Evolutionary conservation across 495 filamentous ascomycete species (phyloP).

Genomic region (Terfezia claveryi): DNA sequence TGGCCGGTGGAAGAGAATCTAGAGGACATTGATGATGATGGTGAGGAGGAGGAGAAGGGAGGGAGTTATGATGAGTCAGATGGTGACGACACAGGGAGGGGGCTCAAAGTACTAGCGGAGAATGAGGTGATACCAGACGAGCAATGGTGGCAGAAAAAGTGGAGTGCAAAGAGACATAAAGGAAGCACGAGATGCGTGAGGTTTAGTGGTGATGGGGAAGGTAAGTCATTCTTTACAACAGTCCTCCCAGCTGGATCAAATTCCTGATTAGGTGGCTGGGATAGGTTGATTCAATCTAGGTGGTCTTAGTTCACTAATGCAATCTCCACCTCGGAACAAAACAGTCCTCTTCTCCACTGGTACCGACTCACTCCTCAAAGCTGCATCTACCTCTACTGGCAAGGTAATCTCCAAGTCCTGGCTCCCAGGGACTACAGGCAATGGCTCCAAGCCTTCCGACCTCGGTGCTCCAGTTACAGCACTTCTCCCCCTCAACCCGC

Average conservation of each 20-base stretch:
- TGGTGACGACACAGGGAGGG: too few species aligned
- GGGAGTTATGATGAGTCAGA: too few species aligned
- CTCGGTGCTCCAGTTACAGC: background rate
- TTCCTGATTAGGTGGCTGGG: too few species aligned
- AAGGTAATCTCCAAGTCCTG: slow-evolving; percentile 53
- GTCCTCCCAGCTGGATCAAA: too few species aligned
- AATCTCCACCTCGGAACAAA: background rate
- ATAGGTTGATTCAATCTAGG: too few species aligned
- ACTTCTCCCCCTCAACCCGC: slow-evolving; percentile 30
- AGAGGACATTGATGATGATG: slow-evolving; percentile 25
- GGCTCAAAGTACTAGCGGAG: too few species aligned
- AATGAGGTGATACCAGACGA: too few species aligned
- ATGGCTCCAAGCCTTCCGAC: slow-evolving; percentile 23
- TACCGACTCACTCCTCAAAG: slow-evolving; percentile 75
- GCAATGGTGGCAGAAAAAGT: slow-evolving; percentile 18
- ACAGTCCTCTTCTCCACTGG: slow-evolving; percentile 59
- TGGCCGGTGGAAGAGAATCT: slow-evolving; percentile 31
- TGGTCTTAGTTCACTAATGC: too few species aligned
- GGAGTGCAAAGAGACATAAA: slow-evolving; percentile 76
- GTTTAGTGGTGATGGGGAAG: slow-evolving; percentile 53
- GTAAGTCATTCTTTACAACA: background rate
- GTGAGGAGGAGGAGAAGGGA: background rate
- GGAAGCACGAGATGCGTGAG: slow-evolving; percentile 65
- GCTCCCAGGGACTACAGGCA: slow-evolving; percentile 8
- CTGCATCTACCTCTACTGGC: slow-evolving; percentile 58